Base-by-base conservation (phyloP, 179 eudicot genomes). In the Beta macrorhiza region DNA sequence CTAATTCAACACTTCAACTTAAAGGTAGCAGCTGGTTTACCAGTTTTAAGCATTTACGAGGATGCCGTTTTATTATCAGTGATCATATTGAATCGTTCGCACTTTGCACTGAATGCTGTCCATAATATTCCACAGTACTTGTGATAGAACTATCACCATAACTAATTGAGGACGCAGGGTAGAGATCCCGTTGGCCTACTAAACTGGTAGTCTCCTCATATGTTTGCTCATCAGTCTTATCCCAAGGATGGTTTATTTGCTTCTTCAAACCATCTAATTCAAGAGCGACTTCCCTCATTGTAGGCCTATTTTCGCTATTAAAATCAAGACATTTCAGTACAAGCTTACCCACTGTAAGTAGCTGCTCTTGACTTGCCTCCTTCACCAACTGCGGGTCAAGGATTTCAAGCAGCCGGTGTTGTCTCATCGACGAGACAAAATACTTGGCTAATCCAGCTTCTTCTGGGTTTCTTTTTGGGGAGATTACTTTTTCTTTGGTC, bases 261-360 rank as follows among this genome's bases (percentile, higher is more conserved):
- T 59, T 75, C 68, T 61, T 75, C 67, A 75, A 61, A 1, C 68
- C 67, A 0, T 75, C 68, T 17, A 59, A 37, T 51, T 75, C 53
- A 0, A 61, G 9, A 16, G 68, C 67, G 1, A 75, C 68, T 58
- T 75, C 68, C 32, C 25, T 61, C 67, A 75, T 77, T 4, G 59
- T 47, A 20, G 71, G 72, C 22, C 59, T 29, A 29, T 29, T 29
- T 4, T 25, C 47, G 7, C 70, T 67, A 1, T 29, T 9, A 3
- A 29, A 13, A 58, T 59, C 63, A 10, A 75, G 68, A 6, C 78
- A 75, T 7, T 12, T 75, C 68, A 0, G 59, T 59, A 59, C 12
- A 7, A 75, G 55, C 56, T 58, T 44, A 8, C 55, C 78, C 68
- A 32, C 47, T 8, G 14, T 16, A 17, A 69, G 4, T 7, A 69